A percentile compares a stretch with the other conserved stretches of the same genome.
Evolutionary conservation across 2,329 filamentous ascomycete genomes (phyloP).

Genomic region (Aspergillus novoparasiticus): DNA sequence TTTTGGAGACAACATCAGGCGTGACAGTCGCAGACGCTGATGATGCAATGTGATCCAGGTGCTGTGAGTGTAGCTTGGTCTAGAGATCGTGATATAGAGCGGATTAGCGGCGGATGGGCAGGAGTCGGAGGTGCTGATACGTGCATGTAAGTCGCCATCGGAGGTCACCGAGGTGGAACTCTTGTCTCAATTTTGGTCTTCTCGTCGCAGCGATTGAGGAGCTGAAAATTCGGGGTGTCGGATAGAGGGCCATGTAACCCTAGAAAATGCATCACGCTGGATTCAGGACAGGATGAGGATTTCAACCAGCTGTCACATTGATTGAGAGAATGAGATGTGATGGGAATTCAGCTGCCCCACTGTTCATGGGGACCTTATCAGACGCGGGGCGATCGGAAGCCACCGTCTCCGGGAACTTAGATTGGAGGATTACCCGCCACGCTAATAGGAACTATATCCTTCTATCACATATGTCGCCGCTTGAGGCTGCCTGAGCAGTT

Average conservation of each 20-base stretch:
- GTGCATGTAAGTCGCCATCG: conserved; percentile 13
- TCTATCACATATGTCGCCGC: background rate
- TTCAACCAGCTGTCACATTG: background rate
- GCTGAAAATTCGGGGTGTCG: background rate
- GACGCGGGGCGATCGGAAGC: conserved; percentile 3
- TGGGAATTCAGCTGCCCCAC: conserved; percentile 6
- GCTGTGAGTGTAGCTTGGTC: background rate
- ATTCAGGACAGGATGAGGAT: background rate
- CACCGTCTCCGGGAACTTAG: background rate
- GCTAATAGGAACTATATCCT: background rate
- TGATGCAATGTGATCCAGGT: background rate
- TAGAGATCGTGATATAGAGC: background rate
- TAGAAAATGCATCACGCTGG: background rate
- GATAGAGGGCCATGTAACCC: background rate
- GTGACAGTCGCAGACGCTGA: background rate
- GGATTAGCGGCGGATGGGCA: background rate
- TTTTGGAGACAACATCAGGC: background rate
- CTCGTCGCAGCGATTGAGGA: background rate
- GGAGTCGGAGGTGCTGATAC: background rate
- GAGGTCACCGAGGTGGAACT: conserved; percentile 25
- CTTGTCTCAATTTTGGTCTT: background rate
- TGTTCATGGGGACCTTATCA: conserved; percentile 8
- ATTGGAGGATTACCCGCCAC: background rate
- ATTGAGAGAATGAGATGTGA: no score
- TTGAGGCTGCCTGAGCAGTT: conserved; percentile 1